phyloP scores from a whole-genome alignment of 1,284 basidiomycete species.

The Lentinula novae-zelandiae region DNA sequence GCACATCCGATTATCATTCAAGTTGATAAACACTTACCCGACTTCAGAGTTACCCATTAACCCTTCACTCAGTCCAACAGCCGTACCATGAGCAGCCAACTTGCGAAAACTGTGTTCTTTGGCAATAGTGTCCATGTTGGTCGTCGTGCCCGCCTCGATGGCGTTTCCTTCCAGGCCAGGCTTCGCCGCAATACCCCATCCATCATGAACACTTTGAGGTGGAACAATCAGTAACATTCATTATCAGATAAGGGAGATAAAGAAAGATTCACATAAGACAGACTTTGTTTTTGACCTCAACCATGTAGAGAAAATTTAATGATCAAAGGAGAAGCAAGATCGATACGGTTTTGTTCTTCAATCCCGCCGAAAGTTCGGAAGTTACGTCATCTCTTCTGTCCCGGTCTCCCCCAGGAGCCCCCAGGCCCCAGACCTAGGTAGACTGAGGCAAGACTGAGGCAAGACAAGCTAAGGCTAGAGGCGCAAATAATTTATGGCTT shows the following conservation, averaged over 20 bases:
- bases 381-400: no score
- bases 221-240: neutral
- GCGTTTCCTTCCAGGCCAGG: conserved; percentile 80
- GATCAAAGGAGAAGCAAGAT: no score
- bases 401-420: no score
- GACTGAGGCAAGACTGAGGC: no score
- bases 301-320: neutral
- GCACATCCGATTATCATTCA: neutral
- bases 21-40: neutral
- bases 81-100: conserved; percentile 80
- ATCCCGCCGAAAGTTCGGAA: no score
- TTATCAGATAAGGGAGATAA: neutral
- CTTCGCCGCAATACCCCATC: conserved; percentile 78
- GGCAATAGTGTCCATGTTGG: conserved; percentile 83
- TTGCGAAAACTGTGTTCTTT: conserved; percentile 71
- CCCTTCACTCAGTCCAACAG: conserved; percentile 86
- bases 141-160: conserved; percentile 78
- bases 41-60: conserved; percentile 81
- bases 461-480: no score
- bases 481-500: no score
- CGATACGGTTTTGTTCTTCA: no score
- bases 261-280: conserved; percentile 70
- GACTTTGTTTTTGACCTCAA: conserved; percentile 80
- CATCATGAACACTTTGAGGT: conserved; percentile 78
- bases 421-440: no score